Conservation (phyloP, 768 basidiomycete genomes). For the Gymnopilus dilepis region DNA sequence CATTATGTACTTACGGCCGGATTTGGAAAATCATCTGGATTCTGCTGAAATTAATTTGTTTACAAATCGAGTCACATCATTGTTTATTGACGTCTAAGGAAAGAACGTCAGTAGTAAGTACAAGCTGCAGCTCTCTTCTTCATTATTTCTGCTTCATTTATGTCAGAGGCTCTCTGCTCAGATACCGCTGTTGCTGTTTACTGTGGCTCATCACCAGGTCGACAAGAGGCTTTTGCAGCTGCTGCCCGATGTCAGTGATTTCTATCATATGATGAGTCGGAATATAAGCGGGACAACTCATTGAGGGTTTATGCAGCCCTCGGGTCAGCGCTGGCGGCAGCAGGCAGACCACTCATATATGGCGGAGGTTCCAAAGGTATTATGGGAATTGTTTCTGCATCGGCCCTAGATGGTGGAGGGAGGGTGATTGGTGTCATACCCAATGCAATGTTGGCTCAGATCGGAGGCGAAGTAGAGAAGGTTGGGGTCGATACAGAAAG, state of each 20-base stretch:
- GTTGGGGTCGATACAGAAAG: conserved; percentile 25
- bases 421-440: conserved; percentile 81
- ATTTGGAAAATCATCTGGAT: too few relatives aligned
- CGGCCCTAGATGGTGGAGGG: conserved; percentile 70
- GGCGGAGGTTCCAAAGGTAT: conserved; percentile 85
- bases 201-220: conserved; percentile 80
- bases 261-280: neutral
- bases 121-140: too few relatives aligned
- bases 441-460: conserved; percentile 69
- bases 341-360: conserved; percentile 75
- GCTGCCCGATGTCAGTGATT: conserved; percentile 72
- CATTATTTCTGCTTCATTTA: too few relatives aligned
- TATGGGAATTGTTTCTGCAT: conserved; percentile 82
- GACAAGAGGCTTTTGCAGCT: conserved; percentile 57
- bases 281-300: neutral
- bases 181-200: conserved; percentile 71
- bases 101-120: too few relatives aligned
- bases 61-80: too few relatives aligned
- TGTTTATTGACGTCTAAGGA: too few relatives aligned
- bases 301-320: conserved; percentile 52
- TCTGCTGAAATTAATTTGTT: too few relatives aligned
- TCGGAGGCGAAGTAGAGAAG: conserved; percentile 69
- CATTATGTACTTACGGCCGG: too few relatives aligned
- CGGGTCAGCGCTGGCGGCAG: conserved; percentile 69
- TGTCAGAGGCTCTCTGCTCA: neutral